Base-by-base conservation (phyloP, 2,329 filamentous ascomycete species). In the Cadophora sp. region DNA sequence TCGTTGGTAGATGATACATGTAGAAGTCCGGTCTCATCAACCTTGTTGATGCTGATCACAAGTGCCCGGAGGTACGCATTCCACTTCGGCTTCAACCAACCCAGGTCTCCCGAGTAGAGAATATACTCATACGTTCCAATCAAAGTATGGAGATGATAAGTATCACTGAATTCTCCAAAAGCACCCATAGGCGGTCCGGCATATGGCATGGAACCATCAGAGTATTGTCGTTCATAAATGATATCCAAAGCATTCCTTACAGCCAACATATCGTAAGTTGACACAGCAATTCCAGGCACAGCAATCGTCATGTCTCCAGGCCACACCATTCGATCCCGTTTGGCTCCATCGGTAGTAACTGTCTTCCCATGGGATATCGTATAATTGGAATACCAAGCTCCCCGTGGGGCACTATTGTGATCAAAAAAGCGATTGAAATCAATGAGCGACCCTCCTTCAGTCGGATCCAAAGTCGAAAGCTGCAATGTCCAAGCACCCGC, bases 251-350 rank as follows among this genome's bases (percentile, higher is more conserved):
- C 83, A 67, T 85, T 85, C 18, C 81, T 78, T 7, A 86, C 78
- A 45, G 41, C 81, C 79, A 60, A 81, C 78, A 69, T 77, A 72
- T 87, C 85, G 41, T 83, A 83, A 0, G 85, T 87, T 3, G 83
- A 84, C 3, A 87, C 82, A 11, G 84, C 82, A 20, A 86, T 81
- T 79, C 83, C 72, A 82, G 83, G 73, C 4, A 86, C 80, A 4
- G 85, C 83, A 68, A 88, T 85, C 3, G 82, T 82, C 82, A 89
- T 87, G 71, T 90, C 87, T 1, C 87, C 87, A 16, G 87, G 84
- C 85, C 86, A 90, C 1, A 89, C 83, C 59, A 86, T 79, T 2
- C 85, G 81, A 72, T 89, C 86, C 22, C 86, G 80, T 74, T 89
- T 89, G 0, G 85, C 85, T 24, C 86, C 86, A 73, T 89, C 86